Percentiles rank a stretch among this genome's conserved stretches.
These are phyloP conservation scores for Mucor indicus DNA, from an alignment of 371 early-diverging fungal genomes.

Conservation along the genomic window DNA sequence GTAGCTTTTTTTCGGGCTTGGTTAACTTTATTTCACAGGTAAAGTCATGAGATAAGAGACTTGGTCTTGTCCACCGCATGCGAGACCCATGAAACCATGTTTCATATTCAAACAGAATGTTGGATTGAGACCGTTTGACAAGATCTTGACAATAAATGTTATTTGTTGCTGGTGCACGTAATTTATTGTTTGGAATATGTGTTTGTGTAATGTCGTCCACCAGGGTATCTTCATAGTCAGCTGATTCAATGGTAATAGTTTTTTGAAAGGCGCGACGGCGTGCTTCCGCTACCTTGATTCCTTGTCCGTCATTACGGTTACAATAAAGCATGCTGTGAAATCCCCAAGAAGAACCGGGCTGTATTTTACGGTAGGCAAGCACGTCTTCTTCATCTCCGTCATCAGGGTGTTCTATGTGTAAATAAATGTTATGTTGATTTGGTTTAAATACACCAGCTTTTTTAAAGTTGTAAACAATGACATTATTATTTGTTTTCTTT, in stretches of 20 bases:
- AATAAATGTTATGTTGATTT: conserved; percentile 32
- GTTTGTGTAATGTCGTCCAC: conserved; percentile 3
- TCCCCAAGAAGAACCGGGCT: conserved; percentile 39
- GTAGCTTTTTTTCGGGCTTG: conserved; percentile 5
- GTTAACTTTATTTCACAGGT: conserved; percentile 32
- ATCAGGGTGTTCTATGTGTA: conserved; percentile 5
- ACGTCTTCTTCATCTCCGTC: conserved; percentile 21
- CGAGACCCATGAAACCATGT: conserved; percentile 25
- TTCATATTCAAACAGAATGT: conserved; percentile 39
- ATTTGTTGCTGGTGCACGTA: not conserved
- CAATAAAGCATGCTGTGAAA: conserved; percentile 37
- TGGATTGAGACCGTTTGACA: conserved; percentile 28
- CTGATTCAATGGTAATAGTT: conserved; percentile 29
- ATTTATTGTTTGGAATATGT: conserved; percentile 1
- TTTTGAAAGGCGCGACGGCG: conserved; percentile 37
- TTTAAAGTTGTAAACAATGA: conserved; percentile 21
- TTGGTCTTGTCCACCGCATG: conserved; percentile 40
- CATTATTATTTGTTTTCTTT: conserved; percentile 12
- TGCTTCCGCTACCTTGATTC: conserved; percentile 32
- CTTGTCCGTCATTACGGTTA: conserved; percentile 3
- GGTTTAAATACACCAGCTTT: conserved; percentile 31
- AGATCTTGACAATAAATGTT: conserved; percentile 19
- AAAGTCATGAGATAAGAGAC: conserved; percentile 41
- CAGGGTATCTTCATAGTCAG: conserved; percentile 11
- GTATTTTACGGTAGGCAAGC: conserved; percentile 31